phyloP scores from a whole-genome alignment of 2,329 filamentous ascomycete species.

The Cryoendolithus antarcticus region DNA sequence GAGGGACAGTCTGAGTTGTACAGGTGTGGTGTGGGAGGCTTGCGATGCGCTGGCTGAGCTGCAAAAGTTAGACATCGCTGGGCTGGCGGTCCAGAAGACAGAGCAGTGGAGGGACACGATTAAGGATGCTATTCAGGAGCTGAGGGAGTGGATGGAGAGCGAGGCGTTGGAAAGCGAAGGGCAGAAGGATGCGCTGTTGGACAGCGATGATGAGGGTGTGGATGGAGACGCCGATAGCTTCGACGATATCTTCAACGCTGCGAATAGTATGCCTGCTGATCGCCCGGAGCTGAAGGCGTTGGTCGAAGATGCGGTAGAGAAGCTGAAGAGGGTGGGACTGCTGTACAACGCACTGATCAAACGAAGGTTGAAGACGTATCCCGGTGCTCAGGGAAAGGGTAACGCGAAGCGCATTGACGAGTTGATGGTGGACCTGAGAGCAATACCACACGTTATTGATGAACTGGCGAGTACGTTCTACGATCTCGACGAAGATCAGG shows the following conservation, averaged over 20 bases:
- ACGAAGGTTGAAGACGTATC: conserved; percentile 45
- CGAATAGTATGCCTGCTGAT: conserved; percentile 48
- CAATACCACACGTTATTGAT: conserved; percentile 55
- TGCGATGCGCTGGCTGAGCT: conserved; percentile 63
- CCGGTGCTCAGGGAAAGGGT: conserved; percentile 5
- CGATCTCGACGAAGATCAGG: conserved; percentile 47
- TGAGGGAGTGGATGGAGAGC: conserved; percentile 72
- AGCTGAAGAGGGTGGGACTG: conserved; percentile 53
- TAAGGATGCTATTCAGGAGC: conserved; percentile 70
- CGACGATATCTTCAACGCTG: conserved; percentile 55
- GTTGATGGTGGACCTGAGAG: conserved; percentile 43
- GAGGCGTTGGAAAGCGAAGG: conserved; percentile 37
- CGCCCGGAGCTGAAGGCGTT: conserved; percentile 56
- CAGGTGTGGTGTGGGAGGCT: conserved; percentile 70
- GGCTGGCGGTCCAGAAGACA: conserved; percentile 57
- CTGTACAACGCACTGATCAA: conserved; percentile 60
- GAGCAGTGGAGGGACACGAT: conserved; percentile 63
- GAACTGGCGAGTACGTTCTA: conserved; percentile 64
- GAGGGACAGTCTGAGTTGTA: conserved; percentile 45
- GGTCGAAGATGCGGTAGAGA: conserved; percentile 51
- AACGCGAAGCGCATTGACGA: conserved; percentile 37
- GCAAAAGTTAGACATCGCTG: conserved; percentile 54
- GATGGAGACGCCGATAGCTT: conserved; percentile 39
- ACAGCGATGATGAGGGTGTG: conserved; percentile 27
- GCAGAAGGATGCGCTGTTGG: conserved; percentile 22